phyloP scores from a whole-genome alignment of 169 alveolate species.

The Sarcocystis neurona region DNA sequence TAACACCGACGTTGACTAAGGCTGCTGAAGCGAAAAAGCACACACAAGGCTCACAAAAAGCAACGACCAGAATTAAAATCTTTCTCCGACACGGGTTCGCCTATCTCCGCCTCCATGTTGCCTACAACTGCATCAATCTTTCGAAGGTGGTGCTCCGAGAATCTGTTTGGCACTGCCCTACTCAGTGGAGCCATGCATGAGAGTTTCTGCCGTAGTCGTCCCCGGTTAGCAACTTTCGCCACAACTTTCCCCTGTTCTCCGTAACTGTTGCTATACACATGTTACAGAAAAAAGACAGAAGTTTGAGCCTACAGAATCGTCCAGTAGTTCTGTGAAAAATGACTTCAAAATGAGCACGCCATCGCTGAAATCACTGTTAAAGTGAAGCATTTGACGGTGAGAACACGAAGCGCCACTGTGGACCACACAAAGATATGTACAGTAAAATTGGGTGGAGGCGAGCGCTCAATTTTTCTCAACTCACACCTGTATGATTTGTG shows the following conservation, averaged over 20 bases:
- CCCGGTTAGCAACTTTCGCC: conserved; percentile 12
- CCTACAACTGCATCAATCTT: conserved; percentile 8
- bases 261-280: not conserved
- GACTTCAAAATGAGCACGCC: conserved; percentile 32
- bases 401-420: too few species aligned
- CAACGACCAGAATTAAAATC: conserved; percentile 38
- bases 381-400: too few species aligned
- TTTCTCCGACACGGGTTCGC: not conserved
- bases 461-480: not conserved
- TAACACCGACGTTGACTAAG: too few species aligned
- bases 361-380: too few species aligned
- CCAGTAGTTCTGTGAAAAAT: not conserved
- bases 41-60: not conserved
- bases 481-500: conserved; percentile 47
- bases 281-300: not conserved
- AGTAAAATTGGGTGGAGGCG: not conserved
- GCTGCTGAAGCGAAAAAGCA: too few species aligned
- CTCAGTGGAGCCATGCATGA: not conserved
- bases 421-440: too few species aligned
- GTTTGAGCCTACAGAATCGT: conserved; percentile 20
- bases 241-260: conserved; percentile 36
- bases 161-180: too few species aligned
- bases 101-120: conserved; percentile 25
- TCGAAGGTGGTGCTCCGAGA: not conserved
- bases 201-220: not conserved